A percentile compares a stretch with the other conserved stretches of the same genome.
phyloP scores from a whole-genome alignment of 75 land plant genomes.

The Pinus tabuliformis region DNA sequence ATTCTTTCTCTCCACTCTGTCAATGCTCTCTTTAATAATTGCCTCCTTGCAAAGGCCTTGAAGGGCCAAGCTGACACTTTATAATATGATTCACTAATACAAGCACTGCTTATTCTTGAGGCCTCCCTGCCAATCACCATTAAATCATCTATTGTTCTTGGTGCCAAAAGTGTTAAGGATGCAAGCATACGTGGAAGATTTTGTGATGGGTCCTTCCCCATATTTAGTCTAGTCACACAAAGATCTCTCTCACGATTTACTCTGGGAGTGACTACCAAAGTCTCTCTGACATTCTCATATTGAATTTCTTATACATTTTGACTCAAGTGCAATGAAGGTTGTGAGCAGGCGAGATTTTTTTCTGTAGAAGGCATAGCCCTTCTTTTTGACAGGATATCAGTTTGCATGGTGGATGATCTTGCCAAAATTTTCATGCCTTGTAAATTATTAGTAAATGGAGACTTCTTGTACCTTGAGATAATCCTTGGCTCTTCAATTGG shows the following conservation, averaged over 20 bases:
- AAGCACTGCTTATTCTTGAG: not conserved
- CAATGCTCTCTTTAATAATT: not conserved
- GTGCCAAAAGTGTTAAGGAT: not conserved
- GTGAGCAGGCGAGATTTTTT: not conserved
- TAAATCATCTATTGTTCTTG: not conserved
- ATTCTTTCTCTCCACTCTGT: not conserved
- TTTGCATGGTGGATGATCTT: not conserved
- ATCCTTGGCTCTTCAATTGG: too few species aligned
- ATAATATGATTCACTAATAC: not conserved
- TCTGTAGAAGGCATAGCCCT: not conserved
- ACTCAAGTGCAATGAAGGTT: not conserved
- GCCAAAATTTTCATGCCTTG: not conserved
- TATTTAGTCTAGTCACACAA: not conserved
- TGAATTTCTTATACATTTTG: not conserved
- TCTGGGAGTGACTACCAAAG: not conserved
- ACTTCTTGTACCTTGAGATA: not conserved
- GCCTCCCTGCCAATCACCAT: not conserved
- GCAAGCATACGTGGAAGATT: not conserved
- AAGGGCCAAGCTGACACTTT: not conserved
- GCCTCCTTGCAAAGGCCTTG: slow-evolving; percentile 3
- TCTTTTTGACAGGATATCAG: not conserved
- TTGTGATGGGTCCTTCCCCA: not conserved
- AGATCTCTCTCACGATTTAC: not conserved
- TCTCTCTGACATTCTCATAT: not conserved
- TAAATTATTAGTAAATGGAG: not conserved